Conservation (phyloP, 768 basidiomycete species). For the Phanerodontia chrysosporium region DNA sequence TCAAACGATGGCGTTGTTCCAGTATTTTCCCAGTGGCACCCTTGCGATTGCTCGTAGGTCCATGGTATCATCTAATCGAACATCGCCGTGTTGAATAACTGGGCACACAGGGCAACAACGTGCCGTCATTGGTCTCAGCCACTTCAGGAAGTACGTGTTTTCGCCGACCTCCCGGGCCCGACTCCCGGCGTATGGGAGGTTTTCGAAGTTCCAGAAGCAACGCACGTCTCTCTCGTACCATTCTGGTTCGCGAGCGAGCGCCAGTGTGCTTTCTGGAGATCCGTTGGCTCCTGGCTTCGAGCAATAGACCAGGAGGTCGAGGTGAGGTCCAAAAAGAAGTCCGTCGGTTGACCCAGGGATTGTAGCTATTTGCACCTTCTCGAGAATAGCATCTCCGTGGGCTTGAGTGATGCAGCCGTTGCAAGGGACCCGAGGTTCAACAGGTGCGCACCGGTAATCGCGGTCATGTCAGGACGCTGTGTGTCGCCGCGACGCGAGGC, state of each 20-base stretch:
- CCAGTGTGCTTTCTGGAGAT: slow-evolving; percentile 38
- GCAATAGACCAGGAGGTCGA: slow-evolving; percentile 25
- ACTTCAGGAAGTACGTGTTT: neutral
- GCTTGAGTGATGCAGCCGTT: too few species aligned
- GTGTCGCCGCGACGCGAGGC: neutral
- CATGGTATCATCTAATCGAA: neutral
- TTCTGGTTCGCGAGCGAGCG: slow-evolving; percentile 30
- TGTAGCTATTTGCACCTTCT: too few species aligned
- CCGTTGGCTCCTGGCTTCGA: slow-evolving; percentile 34
- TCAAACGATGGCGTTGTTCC: slow-evolving; percentile 50
- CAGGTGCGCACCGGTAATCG: too few species aligned
- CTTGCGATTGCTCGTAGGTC: slow-evolving; percentile 38
- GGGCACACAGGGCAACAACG: neutral
- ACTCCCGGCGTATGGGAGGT: slow-evolving; percentile 43
- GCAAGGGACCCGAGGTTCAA: too few species aligned
- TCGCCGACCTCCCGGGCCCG: slow-evolving; percentile 3
- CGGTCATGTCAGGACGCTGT: neutral
- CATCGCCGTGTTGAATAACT: slow-evolving; percentile 1
- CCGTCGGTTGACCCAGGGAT: neutral
- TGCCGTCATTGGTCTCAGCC: neutral
- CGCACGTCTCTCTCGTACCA: slow-evolving; percentile 39
- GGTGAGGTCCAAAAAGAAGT: neutral
- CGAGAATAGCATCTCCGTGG: too few species aligned
- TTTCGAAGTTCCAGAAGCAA: slow-evolving; percentile 26
- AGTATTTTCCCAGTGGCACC: slow-evolving; percentile 49